Base-by-base conservation (phyloP, 2,329 filamentous ascomycete genomes). In the Colletotrichum sp. region DNA sequence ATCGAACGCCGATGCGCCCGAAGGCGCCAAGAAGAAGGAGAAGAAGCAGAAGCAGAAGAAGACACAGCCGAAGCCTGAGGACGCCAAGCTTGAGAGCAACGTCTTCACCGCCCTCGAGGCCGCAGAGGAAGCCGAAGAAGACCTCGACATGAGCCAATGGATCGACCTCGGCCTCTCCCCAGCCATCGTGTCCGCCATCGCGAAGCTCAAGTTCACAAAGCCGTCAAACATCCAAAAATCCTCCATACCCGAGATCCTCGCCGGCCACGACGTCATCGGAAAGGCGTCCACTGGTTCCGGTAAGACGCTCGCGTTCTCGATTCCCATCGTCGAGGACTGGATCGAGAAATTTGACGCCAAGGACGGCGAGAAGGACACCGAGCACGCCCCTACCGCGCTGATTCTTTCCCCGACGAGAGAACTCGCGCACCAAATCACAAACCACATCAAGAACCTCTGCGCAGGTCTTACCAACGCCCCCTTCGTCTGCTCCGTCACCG, bases 201-300 rank as follows among this genome's bases (percentile, higher is more conserved):
- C 95, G 3, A 94, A 93, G 79, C 88, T 99, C 77, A 94, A 93
- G 74, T 99, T 99, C 82, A 83, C 90, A 6, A 93, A 92, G 75
- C 97, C 97, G 1, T 98, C 96, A 0, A 86, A 90, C 1, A 98
- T 99, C 74, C 97, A 99, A 83, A 86, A 89, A 24, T 89, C 92
- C 39, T 89, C 95, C 1, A 98, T 99, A 79, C 96, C 97, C 0
- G 91, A 95, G 69, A 95, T 98, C 62, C 83, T 96, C 24, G 91
- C 92, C 8, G 96, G 96, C 0, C 94, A 95, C 82, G 96, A 99
- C 84, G 94, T 99, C 18, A 94, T 99, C 78, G 97, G 97, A 57
- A 99, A 99, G 86, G 97, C 97, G 3, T 94, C 96, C 13, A 99
- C 97, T 0, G 97, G 97, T 79, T 99, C 97, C 16, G 97, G 97